Evolutionary conservation across 2,329 filamentous ascomycete genomes (phyloP), one percentile per base, ranked within the genome.

Genomic region (Talaromyces sp.): DNA sequence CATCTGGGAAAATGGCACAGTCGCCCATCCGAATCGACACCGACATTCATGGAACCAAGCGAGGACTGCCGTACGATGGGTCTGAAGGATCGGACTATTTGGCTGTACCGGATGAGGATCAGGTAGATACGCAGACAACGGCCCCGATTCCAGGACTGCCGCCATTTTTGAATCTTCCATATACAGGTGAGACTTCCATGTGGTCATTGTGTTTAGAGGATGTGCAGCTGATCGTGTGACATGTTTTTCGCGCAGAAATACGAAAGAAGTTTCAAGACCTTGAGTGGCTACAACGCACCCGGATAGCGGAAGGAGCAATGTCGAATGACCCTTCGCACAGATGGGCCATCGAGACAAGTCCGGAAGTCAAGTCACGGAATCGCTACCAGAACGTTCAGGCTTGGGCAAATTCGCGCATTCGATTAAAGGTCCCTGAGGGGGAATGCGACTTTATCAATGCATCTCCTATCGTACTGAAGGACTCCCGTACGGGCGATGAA

Each of bases 381-480:
- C 89, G 95, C 64, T 99, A 98, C 79, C 77, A 84, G 63, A 97
- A 98, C 74, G 92, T 99, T 68, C 90, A 93, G 74, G 92, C 93
- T 0, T 99, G 91, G 88, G 89, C 90, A 68, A 88, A 91, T 74
- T 96, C 96, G 73, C 88, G 95, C 43, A 85, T 99, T 64, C 89
- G 87, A 75, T 85, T 99, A 19, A 84, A 86, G 45, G 94, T 97
- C 1, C 89, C 91, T 1, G 85, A 90, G 17, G 89, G 86, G 43
- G 82, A 87, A 68, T 85, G 89, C 67, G 89, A 93, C 77, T 95
- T 93, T 75, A 91, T 94, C 78, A 95, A 95, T 74, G 91, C 91
- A 45, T 93, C 91, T 11, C 87, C 89, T 22, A 89, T 93, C 65
- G 75, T 80, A 25, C 79, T 92, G 70, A 81, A 60, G 81, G 84